Conservation (phyloP, 2,329 filamentous ascomycete genomes). For the Phyllachora maydis region DNA sequence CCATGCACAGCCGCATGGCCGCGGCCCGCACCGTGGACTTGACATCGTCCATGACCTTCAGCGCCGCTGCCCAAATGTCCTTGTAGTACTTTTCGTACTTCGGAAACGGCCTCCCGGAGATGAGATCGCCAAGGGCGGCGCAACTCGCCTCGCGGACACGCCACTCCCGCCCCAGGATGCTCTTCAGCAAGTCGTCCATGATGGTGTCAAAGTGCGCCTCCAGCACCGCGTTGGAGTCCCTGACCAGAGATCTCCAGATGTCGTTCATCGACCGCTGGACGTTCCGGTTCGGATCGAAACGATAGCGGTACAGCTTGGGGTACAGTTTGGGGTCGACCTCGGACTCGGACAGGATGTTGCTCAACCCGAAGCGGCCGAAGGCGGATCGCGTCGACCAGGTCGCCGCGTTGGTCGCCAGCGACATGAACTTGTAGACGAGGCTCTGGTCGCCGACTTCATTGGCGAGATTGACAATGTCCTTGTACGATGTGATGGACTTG, state of each 20-base stretch:
- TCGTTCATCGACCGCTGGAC: slow-evolving; percentile 93
- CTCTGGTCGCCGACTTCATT: slow-evolving; percentile 91
- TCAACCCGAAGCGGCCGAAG: slow-evolving; percentile 84
- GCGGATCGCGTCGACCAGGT: slow-evolving; percentile 96
- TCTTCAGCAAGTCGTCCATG: slow-evolving; percentile 68
- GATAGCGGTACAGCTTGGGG: slow-evolving; percentile 82
- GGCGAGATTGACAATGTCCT: slow-evolving; percentile 89
- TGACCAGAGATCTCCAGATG: slow-evolving; percentile 93
- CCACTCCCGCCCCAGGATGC: slow-evolving; percentile 83
- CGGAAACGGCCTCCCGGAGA: slow-evolving; percentile 56
- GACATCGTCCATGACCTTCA: slow-evolving; percentile 90
- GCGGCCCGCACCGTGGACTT: slow-evolving; percentile 74
- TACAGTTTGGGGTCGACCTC: slow-evolving; percentile 83
- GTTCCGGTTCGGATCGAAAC: slow-evolving; percentile 86
- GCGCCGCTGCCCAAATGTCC: slow-evolving; percentile 66
- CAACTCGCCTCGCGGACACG: slow-evolving; percentile 83
- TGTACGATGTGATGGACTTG: slow-evolving; percentile 82
- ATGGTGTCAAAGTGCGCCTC: slow-evolving; percentile 75
- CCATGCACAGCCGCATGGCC: slow-evolving; percentile 64
- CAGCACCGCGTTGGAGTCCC: slow-evolving; percentile 59
- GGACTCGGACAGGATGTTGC: slow-evolving; percentile 77
- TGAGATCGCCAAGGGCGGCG: slow-evolving; percentile 68
- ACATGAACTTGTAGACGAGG: slow-evolving; percentile 98
- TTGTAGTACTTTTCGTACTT: slow-evolving; percentile 72
- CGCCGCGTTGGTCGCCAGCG: slow-evolving; percentile 81